Evolutionary conservation across 306 rosid genomes (phyloP).

Genomic region (Neltuma alba): DNA sequence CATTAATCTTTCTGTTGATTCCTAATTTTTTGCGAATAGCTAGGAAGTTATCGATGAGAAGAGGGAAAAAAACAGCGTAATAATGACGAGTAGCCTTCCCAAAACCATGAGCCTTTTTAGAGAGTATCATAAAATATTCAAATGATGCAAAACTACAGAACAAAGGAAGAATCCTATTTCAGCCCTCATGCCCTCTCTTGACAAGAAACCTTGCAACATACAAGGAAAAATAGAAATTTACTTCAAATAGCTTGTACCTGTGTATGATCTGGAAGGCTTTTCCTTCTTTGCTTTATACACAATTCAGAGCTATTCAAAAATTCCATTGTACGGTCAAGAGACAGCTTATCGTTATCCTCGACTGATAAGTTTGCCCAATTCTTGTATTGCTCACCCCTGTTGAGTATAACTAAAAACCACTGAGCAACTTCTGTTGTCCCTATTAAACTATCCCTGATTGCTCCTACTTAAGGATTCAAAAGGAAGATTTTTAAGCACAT

Average conservation of each 20-base stretch:
- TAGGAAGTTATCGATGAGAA: not conserved
- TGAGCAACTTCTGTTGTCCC: conserved; percentile 58
- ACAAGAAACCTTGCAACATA: not conserved
- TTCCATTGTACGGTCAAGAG: conserved; percentile 23
- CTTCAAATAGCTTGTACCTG: conserved; percentile 54
- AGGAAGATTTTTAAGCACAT: conserved; percentile 6
- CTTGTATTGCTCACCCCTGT: conserved; percentile 46
- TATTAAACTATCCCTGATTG: conserved; percentile 52
- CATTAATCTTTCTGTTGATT: not conserved
- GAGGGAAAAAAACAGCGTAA: not conserved
- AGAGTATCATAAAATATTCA: not conserved
- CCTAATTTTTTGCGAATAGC: not conserved
- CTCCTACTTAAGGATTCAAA: conserved; percentile 52
- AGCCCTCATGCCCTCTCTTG: not conserved
- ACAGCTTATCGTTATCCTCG: conserved; percentile 13
- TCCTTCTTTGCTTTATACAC: conserved; percentile 44
- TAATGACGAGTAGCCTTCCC: not conserved
- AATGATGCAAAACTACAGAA: not conserved
- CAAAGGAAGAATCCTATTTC: not conserved
- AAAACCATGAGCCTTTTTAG: not conserved
- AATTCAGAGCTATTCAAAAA: conserved; percentile 30
- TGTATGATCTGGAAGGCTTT: conserved; percentile 72
- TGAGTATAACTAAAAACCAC: conserved; percentile 47
- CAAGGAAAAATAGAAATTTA: not conserved
- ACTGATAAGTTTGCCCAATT: conserved; percentile 43